Evolutionary conservation across 2,329 filamentous ascomycete genomes (phyloP), one percentile per base, ranked within the genome.

Genomic region (Cadophora luteo-olivacea): DNA sequence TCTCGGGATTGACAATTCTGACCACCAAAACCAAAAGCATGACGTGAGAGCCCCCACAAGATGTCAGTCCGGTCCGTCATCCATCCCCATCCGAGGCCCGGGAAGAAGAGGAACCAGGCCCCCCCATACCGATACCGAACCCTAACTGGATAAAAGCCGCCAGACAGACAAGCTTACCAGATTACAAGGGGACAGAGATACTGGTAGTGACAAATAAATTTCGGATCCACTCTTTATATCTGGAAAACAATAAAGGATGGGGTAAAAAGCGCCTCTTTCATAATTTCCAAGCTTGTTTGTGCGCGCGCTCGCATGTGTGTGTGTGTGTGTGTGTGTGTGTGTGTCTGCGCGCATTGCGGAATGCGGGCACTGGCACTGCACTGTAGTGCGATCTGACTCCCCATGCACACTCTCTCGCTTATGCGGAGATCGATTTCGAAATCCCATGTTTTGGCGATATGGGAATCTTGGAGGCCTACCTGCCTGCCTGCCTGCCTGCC

Each of bases 1-100:
- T 54, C 51, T 54, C 51, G 52, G 52, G 25, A 55, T 54, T 54
- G 12, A 54, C 51, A 29, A 29, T 29, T 29, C 29, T 29, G 29
- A 29, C 29, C 3, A 3, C 29, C 3, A 29, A 29, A 29, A 32
- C 25, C 25, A 32, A 45, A 45, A 45, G 36, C 24, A 16, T 54
- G 51, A 54, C 51, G 24, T 54, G 24, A 25, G 24, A 12, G 9
- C 24, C 11, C 24, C 51, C 22, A 16, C 51, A 54, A 54, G 51
- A 54, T 14, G 24, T 32, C 24, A 54, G 11, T 32, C 24, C 11
- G 14, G 24, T 24, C 41, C 41, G 41, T 45, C 41, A 45, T 45
- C 14, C 41, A 45, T 45, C 16, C 41, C 36, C 36, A 38, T 38
- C 36, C 36, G 3, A 38, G 36, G 36, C 36, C 36, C 36, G 36